Conservation (phyloP, 306 rosid species). For the Hippophae gyantsensis region DNA sequence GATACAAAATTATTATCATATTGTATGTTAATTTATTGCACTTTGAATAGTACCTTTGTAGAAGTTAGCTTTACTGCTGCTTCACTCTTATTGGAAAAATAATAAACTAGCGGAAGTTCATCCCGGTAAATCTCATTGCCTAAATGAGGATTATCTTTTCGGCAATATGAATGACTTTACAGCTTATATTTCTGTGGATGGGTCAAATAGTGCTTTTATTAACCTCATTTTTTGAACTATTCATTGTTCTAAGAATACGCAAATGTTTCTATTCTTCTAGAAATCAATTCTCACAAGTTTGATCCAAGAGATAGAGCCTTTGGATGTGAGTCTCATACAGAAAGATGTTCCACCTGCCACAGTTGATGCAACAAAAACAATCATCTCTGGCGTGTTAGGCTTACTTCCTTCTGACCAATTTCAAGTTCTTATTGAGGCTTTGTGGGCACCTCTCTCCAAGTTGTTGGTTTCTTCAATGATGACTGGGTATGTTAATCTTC, state of each 20-base stretch:
- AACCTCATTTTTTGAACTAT: neutral
- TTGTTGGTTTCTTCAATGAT: conserved; percentile 84
- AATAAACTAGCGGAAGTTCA: too few relatives aligned
- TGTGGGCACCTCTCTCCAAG: conserved; percentile 90
- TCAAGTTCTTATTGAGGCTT: conserved; percentile 74
- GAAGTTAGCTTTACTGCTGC: too few relatives aligned
- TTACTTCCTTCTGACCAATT: conserved; percentile 88
- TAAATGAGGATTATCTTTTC: too few relatives aligned
- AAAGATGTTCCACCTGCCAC: conserved; percentile 81
- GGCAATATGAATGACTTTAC: too few relatives aligned
- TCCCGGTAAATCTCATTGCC: too few relatives aligned
- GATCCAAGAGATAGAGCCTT: conserved; percentile 90
- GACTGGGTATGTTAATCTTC: conserved; percentile 60
- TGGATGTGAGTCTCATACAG: conserved; percentile 72
- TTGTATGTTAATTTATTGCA: too few relatives aligned
- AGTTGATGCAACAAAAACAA: conserved; percentile 92
- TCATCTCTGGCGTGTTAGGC: conserved; percentile 91
- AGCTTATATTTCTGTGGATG: too few relatives aligned
- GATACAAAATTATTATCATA: too few relatives aligned
- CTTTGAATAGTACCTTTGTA: too few relatives aligned
- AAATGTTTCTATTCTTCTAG: conserved; percentile 19
- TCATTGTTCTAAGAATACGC: neutral
- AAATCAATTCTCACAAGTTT: conserved; percentile 55
- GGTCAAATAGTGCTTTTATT: too few relatives aligned
- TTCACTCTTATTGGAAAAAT: too few relatives aligned